Percentiles rank a stretch among this genome's conserved stretches.
Conservation (phyloP, 2,329 filamentous ascomycete genomes). For the Aspergillus viridinutans region DNA sequence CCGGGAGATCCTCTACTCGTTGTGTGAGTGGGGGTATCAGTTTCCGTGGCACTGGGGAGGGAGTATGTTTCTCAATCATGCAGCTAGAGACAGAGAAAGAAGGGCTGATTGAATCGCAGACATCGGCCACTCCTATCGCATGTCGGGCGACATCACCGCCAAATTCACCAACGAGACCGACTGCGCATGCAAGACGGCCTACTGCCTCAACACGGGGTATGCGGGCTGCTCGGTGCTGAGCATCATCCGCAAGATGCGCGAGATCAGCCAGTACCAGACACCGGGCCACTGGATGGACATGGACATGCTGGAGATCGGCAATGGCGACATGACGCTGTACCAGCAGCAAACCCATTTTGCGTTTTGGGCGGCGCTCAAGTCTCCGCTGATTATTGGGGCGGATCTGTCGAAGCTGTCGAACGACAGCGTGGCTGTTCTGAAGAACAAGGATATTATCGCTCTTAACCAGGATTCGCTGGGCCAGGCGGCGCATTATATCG, state of each 20-base stretch:
- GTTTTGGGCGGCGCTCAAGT: slow-evolving; percentile 45
- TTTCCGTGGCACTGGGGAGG: slow-evolving; percentile 46
- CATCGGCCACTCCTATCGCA: slow-evolving; percentile 21
- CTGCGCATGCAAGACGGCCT: slow-evolving; percentile 18
- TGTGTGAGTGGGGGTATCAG: slow-evolving; percentile 50
- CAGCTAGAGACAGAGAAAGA: not conserved
- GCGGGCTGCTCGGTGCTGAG: slow-evolving; percentile 19
- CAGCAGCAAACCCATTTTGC: slow-evolving; percentile 41
- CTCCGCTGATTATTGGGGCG: slow-evolving; percentile 43
- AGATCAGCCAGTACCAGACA: slow-evolving; percentile 23
- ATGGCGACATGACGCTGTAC: slow-evolving; percentile 33
- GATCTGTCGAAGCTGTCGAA: not conserved
- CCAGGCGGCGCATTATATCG: not conserved
- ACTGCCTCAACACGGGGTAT: slow-evolving; percentile 34
- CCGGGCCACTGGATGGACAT: slow-evolving; percentile 31
- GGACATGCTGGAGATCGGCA: slow-evolving; percentile 47
- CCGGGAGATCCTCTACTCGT: slow-evolving; percentile 44
- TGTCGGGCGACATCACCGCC: slow-evolving; percentile 23
- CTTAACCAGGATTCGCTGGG: slow-evolving; percentile 1
- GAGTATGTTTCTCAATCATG: not conserved
- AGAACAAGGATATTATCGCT: not conserved
- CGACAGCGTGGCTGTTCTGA: not conserved
- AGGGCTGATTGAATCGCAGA: not conserved
- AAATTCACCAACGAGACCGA: slow-evolving; percentile 16
- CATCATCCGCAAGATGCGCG: slow-evolving; percentile 10